These are phyloP conservation scores for Tolypocladium tropicale DNA, from an alignment of 2,329 filamentous ascomycete species.

Conservation along the genomic window DNA sequence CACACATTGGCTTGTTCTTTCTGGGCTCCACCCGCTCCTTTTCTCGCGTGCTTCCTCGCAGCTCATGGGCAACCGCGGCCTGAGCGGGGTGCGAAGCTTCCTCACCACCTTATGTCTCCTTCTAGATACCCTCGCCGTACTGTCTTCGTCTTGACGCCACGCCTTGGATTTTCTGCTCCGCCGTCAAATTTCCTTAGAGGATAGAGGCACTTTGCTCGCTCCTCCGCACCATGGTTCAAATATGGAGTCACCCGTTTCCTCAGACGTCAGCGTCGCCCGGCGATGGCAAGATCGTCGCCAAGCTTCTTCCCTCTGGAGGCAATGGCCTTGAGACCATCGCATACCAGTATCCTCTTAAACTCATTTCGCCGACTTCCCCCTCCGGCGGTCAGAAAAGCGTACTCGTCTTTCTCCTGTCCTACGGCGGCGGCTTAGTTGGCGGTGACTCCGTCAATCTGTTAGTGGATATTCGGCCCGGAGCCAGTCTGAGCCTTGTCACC, in stretches of 20 bases:
- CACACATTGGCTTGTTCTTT: neutral
- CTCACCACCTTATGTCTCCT: too few relatives aligned
- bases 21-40: neutral
- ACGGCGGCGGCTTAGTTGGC: conserved; percentile 85
- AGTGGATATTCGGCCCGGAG: conserved; percentile 52
- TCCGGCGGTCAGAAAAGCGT: conserved; percentile 55
- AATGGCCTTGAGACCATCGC: conserved; percentile 65
- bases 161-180: neutral
- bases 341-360: conserved; percentile 91
- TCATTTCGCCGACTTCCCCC: conserved; percentile 66
- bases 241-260: conserved; percentile 52
- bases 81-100: neutral
- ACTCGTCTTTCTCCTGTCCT: conserved; percentile 83
- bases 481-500: conserved; percentile 58
- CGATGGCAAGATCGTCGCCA: conserved; percentile 66
- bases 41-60: neutral
- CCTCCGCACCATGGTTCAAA: conserved; percentile 5
- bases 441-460: conserved; percentile 72
- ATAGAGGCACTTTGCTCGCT: neutral
- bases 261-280: conserved; percentile 65
- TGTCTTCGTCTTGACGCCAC: neutral
- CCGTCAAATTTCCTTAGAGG: neutral
- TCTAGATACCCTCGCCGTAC: too few relatives aligned
- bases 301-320: conserved; percentile 58
- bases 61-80: neutral